Base-by-base conservation (phyloP, 805 yeast species). In the Wickerhamiella alocasiicola region DNA sequence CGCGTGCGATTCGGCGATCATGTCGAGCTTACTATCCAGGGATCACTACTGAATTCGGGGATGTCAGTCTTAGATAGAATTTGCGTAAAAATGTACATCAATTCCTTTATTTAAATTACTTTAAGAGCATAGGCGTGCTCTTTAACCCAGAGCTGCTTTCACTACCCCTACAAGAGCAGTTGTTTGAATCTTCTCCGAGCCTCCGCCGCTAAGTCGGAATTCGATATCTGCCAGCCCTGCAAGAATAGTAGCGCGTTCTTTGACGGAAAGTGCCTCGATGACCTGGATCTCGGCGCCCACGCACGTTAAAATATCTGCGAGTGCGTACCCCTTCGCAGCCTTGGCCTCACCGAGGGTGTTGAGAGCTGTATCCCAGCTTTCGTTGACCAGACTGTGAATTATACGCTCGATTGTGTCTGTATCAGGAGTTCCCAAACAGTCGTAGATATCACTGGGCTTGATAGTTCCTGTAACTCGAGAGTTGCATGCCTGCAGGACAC, bases 391-490 rank as follows among this genome's bases (percentile, higher is more conserved):
- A 4, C 93, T 72, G 47, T 78, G 79, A 44, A 91, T 63, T 4
- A 85, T 76, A 0, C 74, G 65, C 51, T 81, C 81, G 18, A 91
- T 70, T 49, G 87, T 95, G 29, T 68, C 70, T 1, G 97, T 97
- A 48, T 81, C 81, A 3, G 98, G 97, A 1, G 94, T 87, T 2
- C 99, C 99, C 24, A 91, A 78, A 57, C 96, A 87, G 47, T 87
- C 95, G 57, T 83, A 91, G 27, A 91, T 77, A 76, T 81, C 78
- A 41, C 74, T 76, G 23, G 70, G 72, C 21, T 78, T 71, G 30
- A 91, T 79, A 37, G 71, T 74, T 25, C 68, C 74, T 21, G 57
- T 56, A 25, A 72, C 74, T 2, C 94, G 81, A 0, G 95, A 87
- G 46, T 80, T 73, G 59, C 97, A 83, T 0, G 97, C 94, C 61